phyloP scores from a whole-genome alignment of 2,329 filamentous ascomycete genomes.

The Westerdykella sp. region DNA sequence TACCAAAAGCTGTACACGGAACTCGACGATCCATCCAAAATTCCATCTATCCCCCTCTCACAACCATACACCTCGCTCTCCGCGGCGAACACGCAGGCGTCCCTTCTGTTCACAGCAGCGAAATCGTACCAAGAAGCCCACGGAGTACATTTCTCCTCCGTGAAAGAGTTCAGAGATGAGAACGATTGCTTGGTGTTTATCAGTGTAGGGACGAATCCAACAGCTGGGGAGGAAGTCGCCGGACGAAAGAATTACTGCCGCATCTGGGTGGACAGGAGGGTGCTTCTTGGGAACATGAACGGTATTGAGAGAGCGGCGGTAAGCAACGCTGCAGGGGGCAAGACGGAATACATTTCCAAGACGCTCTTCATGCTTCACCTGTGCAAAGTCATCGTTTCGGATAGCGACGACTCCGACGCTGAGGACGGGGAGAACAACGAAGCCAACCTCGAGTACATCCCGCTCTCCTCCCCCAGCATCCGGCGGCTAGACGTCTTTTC shows the following conservation, averaged over 20 bases:
- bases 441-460: conserved; percentile 7
- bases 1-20: not conserved
- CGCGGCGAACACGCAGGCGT: conserved; percentile 1
- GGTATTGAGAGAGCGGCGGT: conserved; percentile 9
- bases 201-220: not conserved
- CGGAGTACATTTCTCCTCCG: not conserved
- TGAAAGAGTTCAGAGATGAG: not conserved
- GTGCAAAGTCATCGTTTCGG: conserved; percentile 10
- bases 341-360: conserved; percentile 12
- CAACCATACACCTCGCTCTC: not conserved
- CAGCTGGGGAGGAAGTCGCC: not conserved
- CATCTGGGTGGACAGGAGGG: conserved; percentile 12
- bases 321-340: not conserved
- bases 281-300: not conserved
- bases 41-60: not conserved
- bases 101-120: not conserved
- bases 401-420: not conserved
- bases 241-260: not conserved
- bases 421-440: conserved; percentile 2
- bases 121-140: not conserved
- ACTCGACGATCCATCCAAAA: not conserved
- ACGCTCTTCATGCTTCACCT: conserved; percentile 19
- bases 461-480: conserved; percentile 1
- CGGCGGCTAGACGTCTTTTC: conserved; percentile 2
- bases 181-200: conserved; percentile 1